These are phyloP conservation scores for Globisporangium lucens DNA, from an alignment of 352 stramenopile genomes.

Conservation along the genomic window DNA sequence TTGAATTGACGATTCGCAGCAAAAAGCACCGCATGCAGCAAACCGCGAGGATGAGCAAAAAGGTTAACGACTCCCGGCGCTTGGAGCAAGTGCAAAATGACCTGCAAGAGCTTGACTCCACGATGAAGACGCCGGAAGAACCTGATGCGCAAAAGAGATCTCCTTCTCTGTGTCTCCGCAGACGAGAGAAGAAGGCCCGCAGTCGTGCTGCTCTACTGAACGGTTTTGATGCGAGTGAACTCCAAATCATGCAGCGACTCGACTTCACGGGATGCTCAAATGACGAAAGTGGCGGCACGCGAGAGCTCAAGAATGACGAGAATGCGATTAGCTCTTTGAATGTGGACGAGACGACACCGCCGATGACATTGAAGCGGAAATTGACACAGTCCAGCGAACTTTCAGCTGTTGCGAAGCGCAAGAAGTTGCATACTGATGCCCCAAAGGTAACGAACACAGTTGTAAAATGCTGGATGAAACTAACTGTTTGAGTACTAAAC, in stretches of 20 bases:
- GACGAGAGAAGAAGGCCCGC: slow-evolving; percentile 11
- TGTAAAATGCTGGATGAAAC: background rate
- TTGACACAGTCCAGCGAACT: background rate
- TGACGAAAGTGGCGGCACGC: background rate
- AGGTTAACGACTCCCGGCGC: background rate
- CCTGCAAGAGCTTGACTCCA: background rate
- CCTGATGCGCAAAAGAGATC: background rate
- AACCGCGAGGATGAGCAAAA: background rate
- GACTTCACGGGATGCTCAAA: slow-evolving; percentile 15
- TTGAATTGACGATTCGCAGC: background rate
- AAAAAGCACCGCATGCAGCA: background rate
- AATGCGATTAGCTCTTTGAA: background rate
- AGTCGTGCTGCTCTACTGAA: background rate
- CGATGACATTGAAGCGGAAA: background rate
- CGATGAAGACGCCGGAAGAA: background rate
- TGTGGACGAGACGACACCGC: slow-evolving; percentile 3
- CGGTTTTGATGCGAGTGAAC: background rate
- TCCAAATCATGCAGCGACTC: slow-evolving; percentile 14
- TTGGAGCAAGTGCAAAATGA: background rate
- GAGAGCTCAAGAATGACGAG: background rate
- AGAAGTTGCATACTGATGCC: background rate
- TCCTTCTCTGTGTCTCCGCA: background rate
- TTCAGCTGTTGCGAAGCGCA: background rate
- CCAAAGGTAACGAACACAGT: background rate
- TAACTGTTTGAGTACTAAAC: background rate